Evolutionary conservation across 2,329 filamentous ascomycete genomes (phyloP), one percentile per base, ranked within the genome.

Genomic region (Exophiala bonariae): DNA sequence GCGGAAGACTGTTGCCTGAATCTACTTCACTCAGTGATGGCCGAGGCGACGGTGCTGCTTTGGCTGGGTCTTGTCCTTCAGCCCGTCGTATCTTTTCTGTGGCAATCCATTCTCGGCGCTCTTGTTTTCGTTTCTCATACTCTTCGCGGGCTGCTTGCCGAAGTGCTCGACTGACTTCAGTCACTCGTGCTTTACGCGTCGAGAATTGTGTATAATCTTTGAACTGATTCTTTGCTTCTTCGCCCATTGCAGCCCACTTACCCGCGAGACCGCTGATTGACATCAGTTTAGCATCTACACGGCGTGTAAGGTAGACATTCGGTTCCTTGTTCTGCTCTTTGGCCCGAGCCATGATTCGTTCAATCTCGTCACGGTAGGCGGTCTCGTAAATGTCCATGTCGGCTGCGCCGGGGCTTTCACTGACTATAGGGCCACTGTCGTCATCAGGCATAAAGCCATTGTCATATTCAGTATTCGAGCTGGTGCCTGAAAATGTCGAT

Each of bases 341-440:
- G n/a, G 59, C 66, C 41, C 60, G 57, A 54, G 72, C 66, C 22
- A 79, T 69, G 59, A 96, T 92, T 13, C 85, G 79, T 49, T 86
- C 79, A 20, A 93, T 80, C 68, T 96, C 89, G 51, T 87, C 81
- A 61, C 88, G 82, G 64, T 95, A 96, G 0, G 92, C 92, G 1
- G 80, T 82, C 65, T 95, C 89, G 65, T 96, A 96, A 48, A 97
- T 85, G 62, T 93, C 84, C 59, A 89, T 89, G 50, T 95, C 89
- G 4, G 88, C 87, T 1, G 85, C 86, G 0, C 85, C 85, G 2
- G 92, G 92, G 1, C 88, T 95, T 66, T 96, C 90, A 22, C 87
- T 88, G 32, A 96, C 83, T 3, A 85, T 65, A 17, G 63, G 68
- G 17, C 60, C 58, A 36, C 53, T 52, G 36, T 59, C 56, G 17